Evolutionary conservation across 2,329 filamentous ascomycete genomes (phyloP).

Genomic region (Hortaea werneckii): DNA sequence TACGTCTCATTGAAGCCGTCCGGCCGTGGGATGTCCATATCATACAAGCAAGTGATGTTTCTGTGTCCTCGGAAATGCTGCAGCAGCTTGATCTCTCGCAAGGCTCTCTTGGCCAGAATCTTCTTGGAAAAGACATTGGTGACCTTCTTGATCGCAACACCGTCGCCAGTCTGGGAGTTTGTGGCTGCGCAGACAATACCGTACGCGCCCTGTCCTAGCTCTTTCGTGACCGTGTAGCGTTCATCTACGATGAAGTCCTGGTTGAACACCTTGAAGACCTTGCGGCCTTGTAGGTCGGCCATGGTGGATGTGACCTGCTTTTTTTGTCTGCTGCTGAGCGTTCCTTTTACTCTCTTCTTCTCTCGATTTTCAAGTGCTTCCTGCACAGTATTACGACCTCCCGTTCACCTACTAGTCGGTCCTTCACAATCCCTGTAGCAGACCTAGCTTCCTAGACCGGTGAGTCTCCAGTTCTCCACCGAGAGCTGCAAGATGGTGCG

Average conservation of each 20-base stretch:
- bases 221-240: constrained; percentile 96
- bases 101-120: constrained; percentile 93
- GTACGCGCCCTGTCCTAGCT: constrained; percentile 94
- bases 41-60: constrained; percentile 89
- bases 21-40: constrained; percentile 97
- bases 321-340: too few species aligned
- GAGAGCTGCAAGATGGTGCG: too few species aligned
- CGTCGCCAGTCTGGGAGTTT: constrained; percentile 82
- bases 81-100: constrained; percentile 96
- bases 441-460: too few species aligned
- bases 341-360: too few species aligned
- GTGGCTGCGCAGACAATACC: constrained; percentile 96
- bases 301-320: constrained; percentile 27
- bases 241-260: constrained; percentile 98
- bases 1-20: constrained; percentile 99
- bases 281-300: constrained; percentile 59
- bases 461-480: too few species aligned
- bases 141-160: constrained; percentile 98
- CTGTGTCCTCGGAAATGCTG: constrained; percentile 75
- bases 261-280: constrained; percentile 99
- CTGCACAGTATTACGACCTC: too few species aligned
- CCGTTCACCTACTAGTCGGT: too few species aligned
- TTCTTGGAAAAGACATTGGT: constrained; percentile 99
- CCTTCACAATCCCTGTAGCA: too few species aligned
- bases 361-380: too few species aligned